phyloP scores from a whole-genome alignment of 106 monocot species.

The Platanthera guangdongensis region DNA sequence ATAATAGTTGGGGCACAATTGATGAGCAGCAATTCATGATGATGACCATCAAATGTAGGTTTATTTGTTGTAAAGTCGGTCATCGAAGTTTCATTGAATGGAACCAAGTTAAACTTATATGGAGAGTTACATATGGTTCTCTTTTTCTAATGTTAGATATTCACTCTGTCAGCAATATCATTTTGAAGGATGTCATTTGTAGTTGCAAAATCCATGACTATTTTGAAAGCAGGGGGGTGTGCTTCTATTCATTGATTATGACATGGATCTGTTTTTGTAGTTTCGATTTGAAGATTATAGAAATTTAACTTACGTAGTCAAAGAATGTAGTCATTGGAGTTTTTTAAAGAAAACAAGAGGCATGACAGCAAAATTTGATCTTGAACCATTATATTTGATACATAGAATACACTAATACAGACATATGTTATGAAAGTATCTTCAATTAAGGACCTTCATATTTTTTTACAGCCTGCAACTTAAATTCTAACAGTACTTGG shows the following conservation, averaged over 20 bases:
- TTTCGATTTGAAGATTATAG: too few relatives aligned
- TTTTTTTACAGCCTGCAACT: too few relatives aligned
- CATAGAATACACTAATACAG: not conserved
- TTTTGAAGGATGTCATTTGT: too few relatives aligned
- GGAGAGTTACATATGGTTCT: not conserved
- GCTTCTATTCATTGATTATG: too few relatives aligned
- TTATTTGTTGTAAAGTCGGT: not conserved
- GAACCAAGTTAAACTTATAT: not conserved
- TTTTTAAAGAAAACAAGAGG: not conserved
- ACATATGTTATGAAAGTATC: not conserved
- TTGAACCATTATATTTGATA: not conserved
- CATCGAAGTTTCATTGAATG: not conserved
- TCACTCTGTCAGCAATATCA: constrained; percentile 80
- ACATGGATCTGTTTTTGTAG: too few relatives aligned
- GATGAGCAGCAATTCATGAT: too few relatives aligned
- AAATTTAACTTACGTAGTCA: not conserved
- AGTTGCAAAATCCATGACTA: too few relatives aligned
- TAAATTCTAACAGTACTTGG: too few relatives aligned
- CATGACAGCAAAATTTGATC: not conserved
- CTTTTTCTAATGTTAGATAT: constrained; percentile 42
- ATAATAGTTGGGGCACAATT: too few relatives aligned
- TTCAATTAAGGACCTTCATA: too few relatives aligned
- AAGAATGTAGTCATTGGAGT: not conserved
- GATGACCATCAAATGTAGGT: too few relatives aligned
- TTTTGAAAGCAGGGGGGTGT: too few relatives aligned